Conservation (phyloP, 371 early-diverging fungal species). For the Mortierella sp. region DNA sequence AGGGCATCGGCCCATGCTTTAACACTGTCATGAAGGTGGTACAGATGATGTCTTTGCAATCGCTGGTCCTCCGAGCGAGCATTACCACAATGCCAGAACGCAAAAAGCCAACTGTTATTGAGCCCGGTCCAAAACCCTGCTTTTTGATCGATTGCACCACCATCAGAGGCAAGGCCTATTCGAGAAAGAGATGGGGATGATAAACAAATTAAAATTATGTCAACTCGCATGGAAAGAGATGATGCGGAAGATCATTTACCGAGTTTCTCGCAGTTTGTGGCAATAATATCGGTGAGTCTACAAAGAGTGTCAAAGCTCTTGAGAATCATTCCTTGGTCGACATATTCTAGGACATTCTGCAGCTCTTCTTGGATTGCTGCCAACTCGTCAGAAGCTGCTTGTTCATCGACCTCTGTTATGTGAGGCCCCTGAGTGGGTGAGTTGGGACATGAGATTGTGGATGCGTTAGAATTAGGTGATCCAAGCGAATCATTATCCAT, state of each 20-base stretch:
- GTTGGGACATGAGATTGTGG: conserved; percentile 28
- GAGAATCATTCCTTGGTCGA: conserved; percentile 74
- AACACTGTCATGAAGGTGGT: conserved; percentile 72
- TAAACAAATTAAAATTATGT: neutral
- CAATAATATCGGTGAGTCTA: conserved; percentile 77
- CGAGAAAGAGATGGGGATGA: conserved; percentile 24
- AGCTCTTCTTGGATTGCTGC: conserved; percentile 79
- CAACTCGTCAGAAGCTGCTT: conserved; percentile 40
- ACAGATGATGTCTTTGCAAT: conserved; percentile 70
- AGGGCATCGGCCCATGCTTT: conserved; percentile 83
- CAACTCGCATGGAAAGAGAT: neutral
- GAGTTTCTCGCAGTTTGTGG: conserved; percentile 78
- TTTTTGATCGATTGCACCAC: conserved; percentile 37
- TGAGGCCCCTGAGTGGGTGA: neutral
- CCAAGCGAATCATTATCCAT: conserved; percentile 21
- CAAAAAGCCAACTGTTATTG: conserved; percentile 86
- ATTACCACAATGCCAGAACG: conserved; percentile 72
- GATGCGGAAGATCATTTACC: conserved; percentile 57
- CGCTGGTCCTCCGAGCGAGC: conserved; percentile 70
- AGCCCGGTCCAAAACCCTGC: conserved; percentile 85
- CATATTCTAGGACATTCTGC: conserved; percentile 77
- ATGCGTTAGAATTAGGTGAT: conserved; percentile 28
- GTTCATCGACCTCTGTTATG: conserved; percentile 4
- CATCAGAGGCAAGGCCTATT: conserved; percentile 31
- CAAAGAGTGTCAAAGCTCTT: conserved; percentile 82